A percentile compares a stretch with the other conserved stretches of the same genome.
Conservation (phyloP, 768 basidiomycete genomes). For the Phylloporus arenicola region DNA sequence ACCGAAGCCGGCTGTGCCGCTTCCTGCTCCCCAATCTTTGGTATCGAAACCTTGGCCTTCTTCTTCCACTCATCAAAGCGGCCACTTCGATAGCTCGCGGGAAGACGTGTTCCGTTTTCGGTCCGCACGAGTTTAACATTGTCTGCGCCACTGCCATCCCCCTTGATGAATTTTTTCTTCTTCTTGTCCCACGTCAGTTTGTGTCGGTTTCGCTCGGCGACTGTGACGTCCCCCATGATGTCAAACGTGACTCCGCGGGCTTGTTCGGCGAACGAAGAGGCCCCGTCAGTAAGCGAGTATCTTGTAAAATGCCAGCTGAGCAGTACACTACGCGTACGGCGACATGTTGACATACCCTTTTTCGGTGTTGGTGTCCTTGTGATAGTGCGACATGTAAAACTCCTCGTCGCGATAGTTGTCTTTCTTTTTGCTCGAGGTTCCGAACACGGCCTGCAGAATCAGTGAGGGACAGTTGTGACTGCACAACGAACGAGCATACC, state of each 20-base stretch:
- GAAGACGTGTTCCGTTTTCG: constrained; percentile 86
- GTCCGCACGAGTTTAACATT: constrained; percentile 92
- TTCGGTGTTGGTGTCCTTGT: constrained; percentile 81
- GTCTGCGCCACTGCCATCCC: constrained; percentile 80
- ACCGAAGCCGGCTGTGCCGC: constrained; percentile 33
- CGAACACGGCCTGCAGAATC: constrained; percentile 57
- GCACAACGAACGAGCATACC: constrained; percentile 36
- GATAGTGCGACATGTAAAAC: constrained; percentile 90
- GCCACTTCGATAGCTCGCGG: constrained; percentile 89
- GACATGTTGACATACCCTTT: constrained; percentile 65
- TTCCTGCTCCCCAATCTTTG: constrained; percentile 81
- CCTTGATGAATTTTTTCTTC: constrained; percentile 89
- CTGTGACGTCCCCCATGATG: constrained; percentile 65
- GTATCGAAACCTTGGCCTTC: constrained; percentile 67
- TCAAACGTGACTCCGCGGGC: constrained; percentile 78
- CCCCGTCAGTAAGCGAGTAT: constrained; percentile 86
- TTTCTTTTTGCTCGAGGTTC: constrained; percentile 42
- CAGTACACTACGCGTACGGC: not conserved
- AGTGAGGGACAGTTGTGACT: constrained; percentile 2
- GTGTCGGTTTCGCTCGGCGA: constrained; percentile 55
- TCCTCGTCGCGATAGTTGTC: constrained; percentile 68
- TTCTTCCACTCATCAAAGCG: constrained; percentile 94
- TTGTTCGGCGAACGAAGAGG: constrained; percentile 79
- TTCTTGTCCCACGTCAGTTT: constrained; percentile 88
- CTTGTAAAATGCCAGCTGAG: constrained; percentile 34